These are phyloP conservation scores for Zea mays DNA, from an alignment of 176 grass and related monocot species.

Conservation along the genomic window DNA sequence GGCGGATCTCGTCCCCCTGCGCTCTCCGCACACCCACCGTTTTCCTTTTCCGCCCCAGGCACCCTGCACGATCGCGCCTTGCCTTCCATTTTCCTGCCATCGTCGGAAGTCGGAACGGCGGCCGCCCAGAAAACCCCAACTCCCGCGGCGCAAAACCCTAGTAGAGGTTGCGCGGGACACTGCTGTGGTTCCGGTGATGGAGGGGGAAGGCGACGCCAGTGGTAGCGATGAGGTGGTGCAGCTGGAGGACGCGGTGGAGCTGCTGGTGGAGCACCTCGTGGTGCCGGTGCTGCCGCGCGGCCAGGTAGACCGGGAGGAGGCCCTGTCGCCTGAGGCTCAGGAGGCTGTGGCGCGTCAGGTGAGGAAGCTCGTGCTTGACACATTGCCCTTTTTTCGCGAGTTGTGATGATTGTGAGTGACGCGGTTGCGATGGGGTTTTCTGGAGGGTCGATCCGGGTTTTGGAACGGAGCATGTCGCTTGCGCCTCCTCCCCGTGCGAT, in stretches of 20 bases:
- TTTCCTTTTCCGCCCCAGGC: not conserved
- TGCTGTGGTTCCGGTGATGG: not conserved
- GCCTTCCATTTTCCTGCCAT: slow-evolving; percentile 7
- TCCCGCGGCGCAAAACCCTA: slow-evolving; percentile 19
- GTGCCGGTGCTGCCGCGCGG: slow-evolving; percentile 39
- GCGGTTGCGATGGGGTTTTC: not conserved
- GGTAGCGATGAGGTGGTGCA: slow-evolving; percentile 4
- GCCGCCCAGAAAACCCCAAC: not conserved
- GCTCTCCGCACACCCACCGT: not conserved
- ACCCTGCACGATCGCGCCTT: not conserved
- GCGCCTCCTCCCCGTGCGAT: not conserved
- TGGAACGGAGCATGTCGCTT: not conserved
- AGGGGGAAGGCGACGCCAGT: not conserved
- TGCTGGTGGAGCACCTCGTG: slow-evolving; percentile 66
- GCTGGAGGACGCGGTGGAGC: slow-evolving; percentile 65
- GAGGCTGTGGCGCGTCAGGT: slow-evolving; percentile 56
- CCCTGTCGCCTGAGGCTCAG: not conserved
- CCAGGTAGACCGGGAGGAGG: not conserved
- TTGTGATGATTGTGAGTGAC: not conserved
- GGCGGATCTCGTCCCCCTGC: not conserved
- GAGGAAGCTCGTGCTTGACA: not conserved
- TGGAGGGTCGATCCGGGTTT: not conserved
- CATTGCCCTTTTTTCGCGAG: not conserved
- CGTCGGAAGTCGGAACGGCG: not conserved
- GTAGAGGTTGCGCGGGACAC: not conserved